Evolutionary conservation across 1,284 basidiomycete genomes (phyloP).

Genomic region (Gomphus bonarii): DNA sequence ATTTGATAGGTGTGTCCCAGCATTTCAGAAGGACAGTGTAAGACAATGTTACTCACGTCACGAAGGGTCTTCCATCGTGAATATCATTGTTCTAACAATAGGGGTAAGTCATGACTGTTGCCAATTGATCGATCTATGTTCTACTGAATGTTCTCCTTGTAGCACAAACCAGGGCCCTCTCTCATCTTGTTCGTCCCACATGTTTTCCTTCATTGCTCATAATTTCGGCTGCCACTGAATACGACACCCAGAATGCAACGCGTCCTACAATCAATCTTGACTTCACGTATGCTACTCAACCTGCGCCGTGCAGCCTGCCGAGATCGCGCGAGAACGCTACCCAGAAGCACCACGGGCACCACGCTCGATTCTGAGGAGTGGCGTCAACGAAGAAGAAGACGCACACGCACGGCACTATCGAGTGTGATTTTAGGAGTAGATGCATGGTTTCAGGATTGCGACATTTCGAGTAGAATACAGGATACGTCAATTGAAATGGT

Average conservation of each 20-base stretch:
- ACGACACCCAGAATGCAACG: neutral
- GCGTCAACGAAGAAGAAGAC: neutral
- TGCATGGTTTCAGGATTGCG: neutral
- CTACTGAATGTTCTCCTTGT: neutral
- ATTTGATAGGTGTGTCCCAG: no score
- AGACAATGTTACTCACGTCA: neutral
- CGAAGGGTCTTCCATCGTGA: neutral
- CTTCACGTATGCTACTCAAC: constrained; percentile 4
- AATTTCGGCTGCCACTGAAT: no score
- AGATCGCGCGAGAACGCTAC: neutral
- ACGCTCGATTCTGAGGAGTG: neutral
- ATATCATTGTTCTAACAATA: neutral
- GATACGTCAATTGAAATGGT: neutral
- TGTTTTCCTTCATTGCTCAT: no score
- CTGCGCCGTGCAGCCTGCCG: neutral
- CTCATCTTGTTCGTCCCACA: neutral
- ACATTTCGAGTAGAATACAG: neutral
- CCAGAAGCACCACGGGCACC: neutral
- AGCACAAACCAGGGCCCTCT: neutral
- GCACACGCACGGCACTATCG: neutral
- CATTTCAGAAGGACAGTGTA: no score
- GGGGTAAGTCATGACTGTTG: neutral
- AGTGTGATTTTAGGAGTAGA: constrained; percentile 6
- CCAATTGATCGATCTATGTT: neutral
- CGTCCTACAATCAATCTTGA: constrained; percentile 3